phyloP scores from a whole-genome alignment of 148 eudicot genomes.

The Chenopodium quinoa region DNA sequence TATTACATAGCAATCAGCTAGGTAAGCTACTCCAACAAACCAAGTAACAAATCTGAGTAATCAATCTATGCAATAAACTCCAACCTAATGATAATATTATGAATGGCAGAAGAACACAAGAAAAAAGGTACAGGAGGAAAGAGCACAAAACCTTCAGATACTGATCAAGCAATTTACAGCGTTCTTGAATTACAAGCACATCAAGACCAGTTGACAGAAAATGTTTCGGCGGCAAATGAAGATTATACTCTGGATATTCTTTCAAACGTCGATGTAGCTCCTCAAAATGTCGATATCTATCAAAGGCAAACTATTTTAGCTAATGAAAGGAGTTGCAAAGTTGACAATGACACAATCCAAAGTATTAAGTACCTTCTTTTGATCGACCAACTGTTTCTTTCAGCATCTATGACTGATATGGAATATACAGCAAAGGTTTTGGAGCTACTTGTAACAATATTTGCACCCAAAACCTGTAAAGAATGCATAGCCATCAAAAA shows the following conservation, averaged over 20 bases:
- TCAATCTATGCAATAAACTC: background rate
- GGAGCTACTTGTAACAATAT: conserved; percentile 88
- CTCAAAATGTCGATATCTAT: conserved; percentile 96
- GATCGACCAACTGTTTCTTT: conserved; percentile 86
- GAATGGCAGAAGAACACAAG: background rate
- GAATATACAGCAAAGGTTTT: conserved; percentile 86
- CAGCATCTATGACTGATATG: conserved; percentile 79
- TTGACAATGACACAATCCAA: conserved; percentile 8
- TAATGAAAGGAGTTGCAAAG: background rate
- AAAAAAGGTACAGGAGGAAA: conserved; percentile 6
- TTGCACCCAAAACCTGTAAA: conserved; percentile 87
- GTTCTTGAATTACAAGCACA: conserved; percentile 80
- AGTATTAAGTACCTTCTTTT: conserved; percentile 74
- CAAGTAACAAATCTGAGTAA: background rate
- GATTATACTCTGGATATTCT: conserved; percentile 82
- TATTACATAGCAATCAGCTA: conserved; percentile 10
- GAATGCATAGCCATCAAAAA: conserved; percentile 6
- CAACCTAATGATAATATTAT: background rate
- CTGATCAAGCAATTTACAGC: conserved; percentile 82
- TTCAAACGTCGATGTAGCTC: conserved; percentile 93
- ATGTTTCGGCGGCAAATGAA: conserved; percentile 96
- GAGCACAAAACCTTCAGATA: conserved; percentile 69
- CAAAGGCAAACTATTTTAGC: conserved; percentile 17
- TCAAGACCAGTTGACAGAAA: conserved; percentile 91
- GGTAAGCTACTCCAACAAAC: background rate